Conservation (phyloP, 805 yeast genomes). For the Scheffersomyces stipitis region DNA sequence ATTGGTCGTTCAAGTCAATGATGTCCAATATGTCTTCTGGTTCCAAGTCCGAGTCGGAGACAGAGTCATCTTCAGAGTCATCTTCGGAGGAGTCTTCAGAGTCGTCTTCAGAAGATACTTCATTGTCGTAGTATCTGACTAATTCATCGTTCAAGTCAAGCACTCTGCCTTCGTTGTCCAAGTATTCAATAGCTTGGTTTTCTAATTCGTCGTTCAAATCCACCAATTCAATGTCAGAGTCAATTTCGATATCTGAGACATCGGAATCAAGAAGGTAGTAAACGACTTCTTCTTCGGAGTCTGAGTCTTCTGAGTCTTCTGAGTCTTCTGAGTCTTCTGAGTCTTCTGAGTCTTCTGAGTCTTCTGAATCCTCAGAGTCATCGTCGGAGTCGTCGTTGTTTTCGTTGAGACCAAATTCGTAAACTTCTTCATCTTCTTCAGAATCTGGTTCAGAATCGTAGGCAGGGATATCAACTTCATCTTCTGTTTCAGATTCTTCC, state of each 20-base stretch:
- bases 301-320: slow-evolving; percentile 14
- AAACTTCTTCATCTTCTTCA: slow-evolving; percentile 25
- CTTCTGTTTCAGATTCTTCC: slow-evolving; percentile 25
- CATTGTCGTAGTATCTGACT: slow-evolving; percentile 24
- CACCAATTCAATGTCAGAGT: slow-evolving; percentile 13
- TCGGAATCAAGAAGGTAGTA: no score
- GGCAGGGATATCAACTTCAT: slow-evolving; percentile 15
- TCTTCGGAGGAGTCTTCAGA: slow-evolving; percentile 6
- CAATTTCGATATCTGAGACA: slow-evolving; percentile 23
- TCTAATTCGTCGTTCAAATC: slow-evolving; percentile 38
- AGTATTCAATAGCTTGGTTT: slow-evolving; percentile 22
- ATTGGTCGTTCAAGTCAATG: slow-evolving; percentile 39
- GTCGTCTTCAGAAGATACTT: slow-evolving; percentile 22
- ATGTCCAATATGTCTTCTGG: slow-evolving; percentile 33
- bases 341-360: slow-evolving; percentile 7
- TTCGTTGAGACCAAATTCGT: slow-evolving; percentile 28
- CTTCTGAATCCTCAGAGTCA: slow-evolving; percentile 10
- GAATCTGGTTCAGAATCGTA: slow-evolving; percentile 11
- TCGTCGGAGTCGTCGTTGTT: slow-evolving; percentile 15
- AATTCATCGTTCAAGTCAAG: slow-evolving; percentile 25
- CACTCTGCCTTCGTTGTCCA: slow-evolving; percentile 22
- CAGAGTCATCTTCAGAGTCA: slow-evolving; percentile 9
- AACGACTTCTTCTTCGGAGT: slow-evolving; percentile 15
- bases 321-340: slow-evolving; percentile 11
- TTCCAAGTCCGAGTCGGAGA: slow-evolving; percentile 13